Conservation (phyloP, 768 basidiomycete genomes). For the Russula earlei region DNA sequence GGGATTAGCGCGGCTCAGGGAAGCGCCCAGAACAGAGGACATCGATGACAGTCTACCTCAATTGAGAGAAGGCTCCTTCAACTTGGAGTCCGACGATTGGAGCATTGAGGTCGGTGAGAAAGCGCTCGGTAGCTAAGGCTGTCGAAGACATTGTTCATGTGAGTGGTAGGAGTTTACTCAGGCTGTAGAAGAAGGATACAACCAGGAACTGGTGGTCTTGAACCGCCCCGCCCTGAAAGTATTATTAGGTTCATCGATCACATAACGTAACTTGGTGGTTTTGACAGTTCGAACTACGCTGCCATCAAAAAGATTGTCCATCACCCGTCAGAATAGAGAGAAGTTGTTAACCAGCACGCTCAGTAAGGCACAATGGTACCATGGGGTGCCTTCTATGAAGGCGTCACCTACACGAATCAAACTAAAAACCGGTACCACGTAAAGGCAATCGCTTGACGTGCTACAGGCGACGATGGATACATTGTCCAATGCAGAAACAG, state of each 20-base stretch:
- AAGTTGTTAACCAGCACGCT: too few relatives aligned
- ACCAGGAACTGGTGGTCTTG: too few relatives aligned
- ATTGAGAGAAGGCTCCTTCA: slow-evolving; percentile 54
- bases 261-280: too few relatives aligned
- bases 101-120: slow-evolving; percentile 65
- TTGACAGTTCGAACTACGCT: too few relatives aligned
- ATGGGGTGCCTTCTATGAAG: too few relatives aligned
- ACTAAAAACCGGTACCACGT: neutral
- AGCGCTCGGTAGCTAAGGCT: slow-evolving; percentile 42
- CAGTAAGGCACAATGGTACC: too few relatives aligned
- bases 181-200: neutral
- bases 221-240: too few relatives aligned
- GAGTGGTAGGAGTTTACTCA: neutral
- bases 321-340: too few relatives aligned
- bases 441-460: too few relatives aligned
- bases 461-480: neutral
- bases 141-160: slow-evolving; percentile 25
- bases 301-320: too few relatives aligned
- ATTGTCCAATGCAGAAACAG: neutral
- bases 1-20: neutral
- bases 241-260: neutral
- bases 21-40: neutral
- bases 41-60: slow-evolving; percentile 37
- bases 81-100: slow-evolving; percentile 69
- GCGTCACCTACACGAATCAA: neutral